Conservation (phyloP, 371 early-diverging fungal genomes). For the Vairimorpha necatrix region DNA sequence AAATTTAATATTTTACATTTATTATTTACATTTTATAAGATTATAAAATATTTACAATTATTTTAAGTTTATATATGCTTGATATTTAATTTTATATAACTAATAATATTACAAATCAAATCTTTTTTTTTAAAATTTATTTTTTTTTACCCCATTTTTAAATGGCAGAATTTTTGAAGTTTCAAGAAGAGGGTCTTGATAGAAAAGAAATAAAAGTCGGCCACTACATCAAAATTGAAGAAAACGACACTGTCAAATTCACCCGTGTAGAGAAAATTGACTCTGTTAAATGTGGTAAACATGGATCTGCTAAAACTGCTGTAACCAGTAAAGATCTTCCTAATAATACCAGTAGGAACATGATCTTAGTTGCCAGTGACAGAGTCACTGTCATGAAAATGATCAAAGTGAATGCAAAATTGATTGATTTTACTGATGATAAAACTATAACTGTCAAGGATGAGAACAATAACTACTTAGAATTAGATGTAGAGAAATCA, state of each 20-base stretch:
- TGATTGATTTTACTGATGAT: not conserved
- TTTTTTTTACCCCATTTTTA: not conserved
- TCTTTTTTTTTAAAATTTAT: no score
- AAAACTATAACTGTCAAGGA: not conserved
- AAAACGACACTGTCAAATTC: slow-evolving; percentile 10
- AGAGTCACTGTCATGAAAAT: not conserved
- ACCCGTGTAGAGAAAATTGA: slow-evolving; percentile 44
- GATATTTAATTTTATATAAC: not conserved
- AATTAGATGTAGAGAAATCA: not conserved
- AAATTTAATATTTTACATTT: not conserved
- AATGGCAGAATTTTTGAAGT: slow-evolving; percentile 9
- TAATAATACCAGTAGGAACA: not conserved
- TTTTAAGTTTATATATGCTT: not conserved
- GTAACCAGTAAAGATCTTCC: slow-evolving; percentile 20
- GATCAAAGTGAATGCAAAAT: not conserved
- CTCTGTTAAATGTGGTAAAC: slow-evolving; percentile 63
- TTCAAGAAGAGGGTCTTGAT: not conserved
- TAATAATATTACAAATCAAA: not conserved
- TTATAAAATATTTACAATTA: not conserved
- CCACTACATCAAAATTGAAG: slow-evolving; percentile 29
- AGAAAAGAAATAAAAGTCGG: slow-evolving; percentile 41
- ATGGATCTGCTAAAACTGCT: slow-evolving; percentile 62
- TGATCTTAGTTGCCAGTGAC: not conserved
- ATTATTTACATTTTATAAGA: no score
- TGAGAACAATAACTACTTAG: slow-evolving; percentile 1